Evolutionary conservation across 139 green algal genomes (phyloP), one percentile per base, ranked within the genome.

Genomic region (Chlamydomonas sp.): DNA sequence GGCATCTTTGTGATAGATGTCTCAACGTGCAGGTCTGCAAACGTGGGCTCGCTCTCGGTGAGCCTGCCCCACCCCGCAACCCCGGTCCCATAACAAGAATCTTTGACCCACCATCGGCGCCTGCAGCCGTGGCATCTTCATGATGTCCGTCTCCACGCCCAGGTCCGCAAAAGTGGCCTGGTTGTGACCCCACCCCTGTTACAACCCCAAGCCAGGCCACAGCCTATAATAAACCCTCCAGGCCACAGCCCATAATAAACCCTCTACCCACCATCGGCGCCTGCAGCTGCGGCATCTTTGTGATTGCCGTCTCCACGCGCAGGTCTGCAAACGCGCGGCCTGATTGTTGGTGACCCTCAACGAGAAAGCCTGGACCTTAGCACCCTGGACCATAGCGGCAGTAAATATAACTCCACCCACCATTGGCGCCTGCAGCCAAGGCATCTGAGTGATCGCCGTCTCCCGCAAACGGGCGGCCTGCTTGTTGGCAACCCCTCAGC

Each of bases 121-220:
- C 77, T 90, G 84, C 65, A 92, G 75, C 10, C 78, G 68, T 8
- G 87, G 87, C 85, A 90, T 86, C 76, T 78, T 70, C 13, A 76
- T 61, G 8, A 80, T 78, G 2, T 83, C 87, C 3, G 70, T 58
- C 26, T 87, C 81, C 26, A 86, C 74, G 26, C 69, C 68, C 35
- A 75, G 24, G 43, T 16, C 2, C 30, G n/a, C n/a, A 47, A 48
- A 35, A n/a, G 34, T n/a, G n/a, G n/a, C n/a, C n/a, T n/a, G n/a
- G n/a, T n/a, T n/a, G n/a, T n/a, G n/a, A n/a, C n/a, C n/a, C n/a
- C n/a, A n/a, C n/a, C n/a, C n/a, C n/a, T n/a, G n/a, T n/a, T n/a
- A n/a, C n/a, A n/a, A n/a, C n/a, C n/a, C n/a, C n/a, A n/a, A n/a
- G n/a, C n/a, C n/a, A n/a, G n/a, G n/a, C n/a, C n/a, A n/a, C n/a